Percentiles rank a stretch among this genome's conserved stretches.
phyloP scores from a whole-genome alignment of 78 protist species.

The slime mould (Dictyostelium discoideum) region DNA sequence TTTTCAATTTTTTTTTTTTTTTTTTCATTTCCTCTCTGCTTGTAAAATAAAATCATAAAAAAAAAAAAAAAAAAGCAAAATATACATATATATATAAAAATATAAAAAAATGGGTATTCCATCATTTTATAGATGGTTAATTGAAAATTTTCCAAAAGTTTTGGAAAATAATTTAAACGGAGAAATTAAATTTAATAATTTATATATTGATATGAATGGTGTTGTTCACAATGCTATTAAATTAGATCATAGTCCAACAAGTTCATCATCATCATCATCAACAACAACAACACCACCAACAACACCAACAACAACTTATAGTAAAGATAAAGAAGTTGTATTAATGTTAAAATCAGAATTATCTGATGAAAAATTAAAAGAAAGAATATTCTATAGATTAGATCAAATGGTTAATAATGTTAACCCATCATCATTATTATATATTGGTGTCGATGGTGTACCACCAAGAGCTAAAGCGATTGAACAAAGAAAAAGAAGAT shows the following conservation, averaged over 20 bases:
- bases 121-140: conserved; percentile 59
- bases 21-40: no score
- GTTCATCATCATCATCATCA: background rate
- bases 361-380: conserved; percentile 55
- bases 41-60: background rate
- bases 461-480: conserved; percentile 99
- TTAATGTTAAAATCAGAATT: background rate
- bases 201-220: conserved; percentile 99
- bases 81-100: background rate
- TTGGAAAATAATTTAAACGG: background rate
- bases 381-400: conserved; percentile 83
- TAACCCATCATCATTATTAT: conserved; percentile 91
- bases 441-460: conserved; percentile 96
- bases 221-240: conserved; percentile 95
- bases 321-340: background rate
- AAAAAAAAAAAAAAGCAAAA: background rate
- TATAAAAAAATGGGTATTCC: conserved; percentile 53
- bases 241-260: background rate
- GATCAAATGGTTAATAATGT: conserved; percentile 90
- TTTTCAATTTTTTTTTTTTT: no score
- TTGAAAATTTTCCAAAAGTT: conserved; percentile 64
- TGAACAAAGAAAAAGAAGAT: conserved; percentile 96
- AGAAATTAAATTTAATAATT: conserved; percentile 85
- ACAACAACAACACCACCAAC: background rate
- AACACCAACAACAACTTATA: background rate